Evolutionary conservation across 768 basidiomycete species (phyloP).

Genomic region (Russula earlei): DNA sequence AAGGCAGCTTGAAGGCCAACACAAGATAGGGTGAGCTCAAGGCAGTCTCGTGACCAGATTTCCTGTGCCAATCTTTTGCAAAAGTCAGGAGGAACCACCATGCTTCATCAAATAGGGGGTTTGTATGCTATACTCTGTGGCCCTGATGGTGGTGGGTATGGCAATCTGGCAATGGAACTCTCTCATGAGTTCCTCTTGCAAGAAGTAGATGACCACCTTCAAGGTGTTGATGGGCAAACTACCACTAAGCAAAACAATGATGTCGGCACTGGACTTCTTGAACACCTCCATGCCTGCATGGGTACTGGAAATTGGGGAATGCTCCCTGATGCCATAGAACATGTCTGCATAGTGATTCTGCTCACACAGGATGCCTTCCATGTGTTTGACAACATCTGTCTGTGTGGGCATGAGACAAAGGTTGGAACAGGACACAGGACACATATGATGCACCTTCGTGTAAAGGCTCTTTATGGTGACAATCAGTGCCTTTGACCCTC

Average conservation of each 20-base stretch:
- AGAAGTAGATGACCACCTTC: constrained; percentile 59
- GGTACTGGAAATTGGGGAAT: constrained; percentile 62
- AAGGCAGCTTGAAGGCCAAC: too few relatives aligned
- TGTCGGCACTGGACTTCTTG: constrained; percentile 49
- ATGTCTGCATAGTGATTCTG: constrained; percentile 54
- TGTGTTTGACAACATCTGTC: constrained; percentile 52
- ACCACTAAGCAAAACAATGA: constrained; percentile 67
- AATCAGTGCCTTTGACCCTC: constrained; percentile 54
- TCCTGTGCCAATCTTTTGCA: too few relatives aligned
- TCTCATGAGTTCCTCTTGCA: constrained; percentile 47
- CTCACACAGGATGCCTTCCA: constrained; percentile 48
- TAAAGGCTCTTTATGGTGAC: constrained; percentile 64
- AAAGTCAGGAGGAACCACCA: too few relatives aligned
- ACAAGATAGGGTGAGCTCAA: too few relatives aligned
- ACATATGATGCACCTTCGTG: constrained; percentile 39
- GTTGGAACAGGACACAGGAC: not conserved
- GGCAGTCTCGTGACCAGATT: too few relatives aligned
- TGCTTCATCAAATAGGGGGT: too few relatives aligned
- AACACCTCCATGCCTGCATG: constrained; percentile 46
- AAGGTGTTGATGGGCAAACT: constrained; percentile 74
- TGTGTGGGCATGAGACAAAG: constrained; percentile 20
- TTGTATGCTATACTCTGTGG: constrained; percentile 61
- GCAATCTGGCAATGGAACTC: constrained; percentile 57
- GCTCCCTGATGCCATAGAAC: constrained; percentile 66
- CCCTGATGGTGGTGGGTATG: constrained; percentile 74